A percentile compares a stretch with the other conserved stretches of the same genome.
These are phyloP conservation scores for Phytophthora sansomeana DNA, from an alignment of 352 stramenopile genomes.

Conservation along the genomic window DNA sequence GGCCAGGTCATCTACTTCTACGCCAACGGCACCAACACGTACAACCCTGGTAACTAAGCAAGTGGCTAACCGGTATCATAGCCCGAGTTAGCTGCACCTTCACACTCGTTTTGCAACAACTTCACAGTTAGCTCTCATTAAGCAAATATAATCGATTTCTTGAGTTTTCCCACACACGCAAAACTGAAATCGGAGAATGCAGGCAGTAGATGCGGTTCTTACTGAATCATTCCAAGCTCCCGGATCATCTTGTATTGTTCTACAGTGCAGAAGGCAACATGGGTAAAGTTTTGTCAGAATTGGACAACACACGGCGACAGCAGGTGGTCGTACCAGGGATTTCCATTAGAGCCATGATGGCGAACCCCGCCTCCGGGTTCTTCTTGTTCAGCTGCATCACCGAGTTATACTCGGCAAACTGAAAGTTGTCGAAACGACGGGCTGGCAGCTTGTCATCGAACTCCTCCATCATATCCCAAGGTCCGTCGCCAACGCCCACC, in stretches of 20 bases:
- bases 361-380: slow-evolving; percentile 74
- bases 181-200: not conserved
- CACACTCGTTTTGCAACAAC: not conserved
- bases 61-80: not conserved
- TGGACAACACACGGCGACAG: not conserved
- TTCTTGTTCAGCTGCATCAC: slow-evolving; percentile 76
- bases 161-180: not conserved
- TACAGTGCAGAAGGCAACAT: slow-evolving; percentile 17
- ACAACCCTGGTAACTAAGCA: slow-evolving; percentile 12
- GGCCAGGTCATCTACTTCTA: slow-evolving; percentile 39
- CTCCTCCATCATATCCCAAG: slow-evolving; percentile 81
- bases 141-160: not conserved
- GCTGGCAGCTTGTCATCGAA: slow-evolving; percentile 73
- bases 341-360: slow-evolving; percentile 78
- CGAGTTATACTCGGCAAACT: slow-evolving; percentile 77
- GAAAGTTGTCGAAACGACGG: slow-evolving; percentile 80
- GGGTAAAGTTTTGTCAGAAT: not conserved
- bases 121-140: not conserved
- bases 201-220: not conserved
- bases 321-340: slow-evolving; percentile 58
- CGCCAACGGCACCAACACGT: slow-evolving; percentile 41
- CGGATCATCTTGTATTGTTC: slow-evolving; percentile 73
- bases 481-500: slow-evolving; percentile 78
- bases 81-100: not conserved
- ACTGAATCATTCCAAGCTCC: slow-evolving; percentile 51